Percentiles rank a stretch among this genome's conserved stretches.
Conservation (phyloP, 2,329 filamentous ascomycete species). For the Tolypocladium endophyticum region DNA sequence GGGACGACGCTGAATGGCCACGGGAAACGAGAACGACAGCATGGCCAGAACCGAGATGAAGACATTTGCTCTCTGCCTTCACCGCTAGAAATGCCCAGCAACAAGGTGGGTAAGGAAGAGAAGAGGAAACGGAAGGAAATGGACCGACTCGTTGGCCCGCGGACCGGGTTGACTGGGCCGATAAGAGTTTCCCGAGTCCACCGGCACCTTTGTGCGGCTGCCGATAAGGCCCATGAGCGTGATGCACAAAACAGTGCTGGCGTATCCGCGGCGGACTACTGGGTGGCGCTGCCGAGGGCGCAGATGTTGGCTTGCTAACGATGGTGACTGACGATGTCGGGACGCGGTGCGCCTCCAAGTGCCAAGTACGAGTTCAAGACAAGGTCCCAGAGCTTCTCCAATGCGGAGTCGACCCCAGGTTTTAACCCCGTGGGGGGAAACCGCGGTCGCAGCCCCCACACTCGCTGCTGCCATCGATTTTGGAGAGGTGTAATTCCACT, state of each 20-base stretch:
- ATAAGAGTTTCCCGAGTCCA: neutral
- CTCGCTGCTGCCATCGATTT: neutral
- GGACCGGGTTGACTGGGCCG: neutral
- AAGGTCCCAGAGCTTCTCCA: conserved; percentile 16
- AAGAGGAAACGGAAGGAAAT: neutral
- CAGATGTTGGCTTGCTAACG: neutral
- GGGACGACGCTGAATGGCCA: neutral
- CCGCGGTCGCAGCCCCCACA: conserved; percentile 2
- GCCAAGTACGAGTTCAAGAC: neutral
- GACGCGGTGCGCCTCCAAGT: neutral
- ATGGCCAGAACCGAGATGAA: neutral
- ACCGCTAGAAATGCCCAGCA: neutral
- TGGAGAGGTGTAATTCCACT: neutral
- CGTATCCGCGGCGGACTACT: neutral
- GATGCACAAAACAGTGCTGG: neutral
- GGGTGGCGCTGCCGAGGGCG: neutral
- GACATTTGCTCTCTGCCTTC: neutral
- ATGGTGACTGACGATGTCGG: neutral
- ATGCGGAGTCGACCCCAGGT: conserved; percentile 25
- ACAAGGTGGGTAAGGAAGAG: neutral
- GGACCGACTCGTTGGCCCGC: neutral
- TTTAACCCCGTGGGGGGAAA: conserved; percentile 6
- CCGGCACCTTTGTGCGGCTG: neutral
- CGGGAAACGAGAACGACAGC: neutral
- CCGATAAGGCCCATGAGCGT: neutral